Base-by-base conservation (phyloP, 2,329 filamentous ascomycete genomes). In the Fusarium irregulare region DNA sequence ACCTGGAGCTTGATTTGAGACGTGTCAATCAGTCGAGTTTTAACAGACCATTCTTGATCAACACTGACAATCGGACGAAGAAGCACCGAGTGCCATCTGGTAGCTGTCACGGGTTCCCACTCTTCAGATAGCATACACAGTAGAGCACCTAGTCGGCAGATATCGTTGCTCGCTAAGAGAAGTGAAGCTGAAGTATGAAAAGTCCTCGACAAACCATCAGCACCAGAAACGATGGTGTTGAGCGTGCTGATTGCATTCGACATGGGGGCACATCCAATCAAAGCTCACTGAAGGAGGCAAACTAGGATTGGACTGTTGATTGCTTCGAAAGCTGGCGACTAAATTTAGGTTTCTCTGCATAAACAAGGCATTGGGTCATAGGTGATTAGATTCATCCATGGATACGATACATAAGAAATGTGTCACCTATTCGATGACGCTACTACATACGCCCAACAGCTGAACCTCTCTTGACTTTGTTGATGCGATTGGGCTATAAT, bases 211-310 rank as follows among this genome's bases (percentile, higher is more conserved):
- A 40, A 41, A 25, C 23, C 34, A 41, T 16, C 21, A 30, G 34
- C n/a, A 58, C 14, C 18, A 32, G 27, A 58, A 44, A 25, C 20
- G 21, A 58, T 58, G 34, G 53, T 63, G 63, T 58, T 48, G 54
- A 56, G 48, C 13, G 27, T 40, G n/a, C 34, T 42, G 27, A 25
- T 41, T 51, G 13, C 49, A 20, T 16, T 20, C 13, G 28, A 41
- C 34, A 42, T 28, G 40, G 57, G 23, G 45, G 11, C 27, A 28
- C 25, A 12, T 49, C 65, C 49, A 68, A 68, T 68, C 48, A 50
- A 9, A 18, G 13, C 12, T 64, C 11, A 37, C 34, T 42, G 27
- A 25, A 21, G 25, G 6, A 37, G 25, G 34, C 28, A 46, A 41
- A 37, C 47, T 16, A 59, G 44, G 41, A 28, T 49, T 41, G 27